Evolutionary conservation across 495 filamentous ascomycete genomes (phyloP).

Genomic region (Daldinia concentrica): DNA sequence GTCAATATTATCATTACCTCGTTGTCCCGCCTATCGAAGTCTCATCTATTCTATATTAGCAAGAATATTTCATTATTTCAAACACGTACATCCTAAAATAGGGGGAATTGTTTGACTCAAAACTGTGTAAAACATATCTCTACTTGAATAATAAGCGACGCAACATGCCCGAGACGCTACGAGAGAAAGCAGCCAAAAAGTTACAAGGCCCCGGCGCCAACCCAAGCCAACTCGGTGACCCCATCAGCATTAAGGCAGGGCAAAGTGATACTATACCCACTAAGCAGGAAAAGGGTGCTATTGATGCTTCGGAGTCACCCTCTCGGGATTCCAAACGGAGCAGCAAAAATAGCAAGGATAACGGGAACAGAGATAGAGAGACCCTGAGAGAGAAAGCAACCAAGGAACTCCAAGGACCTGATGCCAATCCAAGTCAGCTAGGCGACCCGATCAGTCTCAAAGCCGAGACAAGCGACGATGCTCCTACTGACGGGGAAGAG

Average conservation of each 20-base stretch:
- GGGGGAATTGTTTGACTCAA: background rate
- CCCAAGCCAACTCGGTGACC: conserved; percentile 55
- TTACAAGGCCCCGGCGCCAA: conserved; percentile 51
- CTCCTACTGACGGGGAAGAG: conserved; percentile 27
- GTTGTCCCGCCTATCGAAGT: background rate
- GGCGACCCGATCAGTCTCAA: conserved; percentile 56
- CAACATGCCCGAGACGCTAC: conserved; percentile 45
- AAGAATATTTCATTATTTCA: background rate
- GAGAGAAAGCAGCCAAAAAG: conserved; percentile 51
- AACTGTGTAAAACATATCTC: background rate
- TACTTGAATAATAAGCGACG: background rate
- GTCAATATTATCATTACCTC: background rate
- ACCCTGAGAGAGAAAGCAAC: conserved; percentile 46
- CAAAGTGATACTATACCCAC: conserved; percentile 43
- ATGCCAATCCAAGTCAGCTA: conserved; percentile 53
- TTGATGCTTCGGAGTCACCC: conserved; percentile 4
- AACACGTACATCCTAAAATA: background rate
- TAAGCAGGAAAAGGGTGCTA: conserved; percentile 32
- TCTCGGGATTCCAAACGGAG: background rate
- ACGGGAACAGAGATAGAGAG: background rate
- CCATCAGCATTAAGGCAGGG: conserved; percentile 56
- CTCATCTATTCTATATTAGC: background rate
- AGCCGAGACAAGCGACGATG: conserved; percentile 49
- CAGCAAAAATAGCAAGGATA: background rate
- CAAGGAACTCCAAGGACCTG: conserved; percentile 49